Evolutionary conservation across 257 asterid genomes (phyloP), one percentile per base, ranked within the genome.

Genomic region (Thymus mandschuricus): DNA sequence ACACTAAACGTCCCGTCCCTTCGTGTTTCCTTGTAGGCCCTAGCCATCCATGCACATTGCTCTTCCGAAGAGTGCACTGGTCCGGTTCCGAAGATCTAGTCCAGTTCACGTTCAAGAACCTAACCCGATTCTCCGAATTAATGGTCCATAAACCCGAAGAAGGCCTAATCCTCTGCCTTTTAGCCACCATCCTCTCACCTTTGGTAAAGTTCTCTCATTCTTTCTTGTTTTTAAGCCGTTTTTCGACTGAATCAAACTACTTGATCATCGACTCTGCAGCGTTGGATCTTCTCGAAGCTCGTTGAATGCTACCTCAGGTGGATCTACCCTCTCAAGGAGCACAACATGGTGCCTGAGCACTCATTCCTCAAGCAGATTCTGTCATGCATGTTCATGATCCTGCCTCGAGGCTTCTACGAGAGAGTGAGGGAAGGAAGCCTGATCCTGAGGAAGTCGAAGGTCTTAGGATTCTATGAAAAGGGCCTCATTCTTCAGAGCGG

Each of bases 121-220:
- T 82, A 10, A 89, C 73, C 70, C 69, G 96, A 52, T 82, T 89
- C 65, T 84, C 91, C 1, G 96, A 87, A 76, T 70, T 85, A 1
- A 75, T 85, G 81, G 67, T 89, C 58, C 91, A 84, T 55, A 87
- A 85, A 77, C 91, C 96, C 13, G 66, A 40, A 4, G 84, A 87
- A 77, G 86, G 88, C 10, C 75, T 83, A 59, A 60, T 82, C 61
- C 69, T 74, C 11, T 82, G 88, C 73, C 49, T 84, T 58, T 62
- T 84, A n/a, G 91, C 88, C 2, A 0, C 77, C 71, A 11, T 83
- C 2, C 86, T 87, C 55, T 83, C 88, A n/a, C 89, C 91, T 64
- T 5, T 87, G 91, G 91, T 89, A 79, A 15, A n/a, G 5, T 6
- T 38, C 44, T 0, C 40, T 35, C 40, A 35, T 5, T 35, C 40